Percentiles rank a stretch among this genome's conserved stretches.
Conservation (phyloP, 495 filamentous ascomycete species). For the Aspergillus hancockii region DNA sequence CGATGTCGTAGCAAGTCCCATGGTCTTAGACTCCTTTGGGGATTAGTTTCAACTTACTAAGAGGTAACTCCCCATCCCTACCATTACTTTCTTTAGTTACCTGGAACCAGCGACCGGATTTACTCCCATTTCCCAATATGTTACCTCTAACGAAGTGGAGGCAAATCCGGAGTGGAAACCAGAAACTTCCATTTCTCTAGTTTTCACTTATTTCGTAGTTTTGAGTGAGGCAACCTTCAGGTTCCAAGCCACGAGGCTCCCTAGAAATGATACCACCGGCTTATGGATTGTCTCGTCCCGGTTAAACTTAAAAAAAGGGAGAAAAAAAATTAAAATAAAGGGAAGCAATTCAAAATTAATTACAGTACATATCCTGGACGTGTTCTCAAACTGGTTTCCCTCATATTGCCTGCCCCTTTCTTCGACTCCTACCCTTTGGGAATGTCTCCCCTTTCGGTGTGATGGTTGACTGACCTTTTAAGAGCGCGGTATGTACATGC, state of each 20-base stretch:
- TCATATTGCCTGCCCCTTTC: constrained; percentile 2
- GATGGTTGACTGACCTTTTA: background rate
- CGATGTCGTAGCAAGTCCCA: constrained; percentile 19
- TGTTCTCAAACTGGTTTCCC: background rate
- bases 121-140: too few species aligned
- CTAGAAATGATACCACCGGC: background rate
- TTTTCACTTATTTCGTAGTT: background rate
- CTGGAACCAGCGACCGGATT: too few species aligned
- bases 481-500: background rate
- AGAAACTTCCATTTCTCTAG: background rate
- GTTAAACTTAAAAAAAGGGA: constrained; percentile 7
- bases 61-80: background rate
- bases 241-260: background rate
- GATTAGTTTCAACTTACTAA: background rate
- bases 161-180: background rate
- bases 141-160: background rate
- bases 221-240: background rate
- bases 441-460: background rate
- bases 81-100: background rate
- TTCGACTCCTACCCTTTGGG: background rate
- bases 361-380: background rate
- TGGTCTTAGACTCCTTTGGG: background rate
- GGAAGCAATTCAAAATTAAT: constrained; percentile 4
- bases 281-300: background rate
- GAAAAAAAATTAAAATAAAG: constrained; percentile 11